Evolutionary conservation across 140 eudicot genomes (phyloP).

Genomic region (Stevia rebaudiana): DNA sequence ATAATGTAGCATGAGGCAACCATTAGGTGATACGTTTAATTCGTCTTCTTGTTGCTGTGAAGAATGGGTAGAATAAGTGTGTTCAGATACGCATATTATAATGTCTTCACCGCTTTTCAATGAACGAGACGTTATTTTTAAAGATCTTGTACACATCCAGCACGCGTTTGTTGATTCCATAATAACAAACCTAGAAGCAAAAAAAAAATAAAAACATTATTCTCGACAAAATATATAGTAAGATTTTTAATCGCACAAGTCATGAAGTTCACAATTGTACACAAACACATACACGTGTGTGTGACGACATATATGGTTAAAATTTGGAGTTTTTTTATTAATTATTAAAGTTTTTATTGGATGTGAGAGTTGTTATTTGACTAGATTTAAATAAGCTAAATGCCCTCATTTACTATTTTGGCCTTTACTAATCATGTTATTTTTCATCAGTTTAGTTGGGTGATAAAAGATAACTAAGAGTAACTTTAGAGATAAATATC

Average conservation of each 20-base stretch:
- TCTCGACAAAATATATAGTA: slow-evolving; percentile 1
- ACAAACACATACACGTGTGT: too few relatives aligned
- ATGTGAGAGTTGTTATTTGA: not conserved
- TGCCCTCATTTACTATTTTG: slow-evolving; percentile 4
- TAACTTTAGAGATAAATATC: not conserved
- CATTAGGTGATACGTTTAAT: slow-evolving; percentile 26
- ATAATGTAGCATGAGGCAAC: slow-evolving; percentile 55
- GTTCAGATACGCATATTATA: slow-evolving; percentile 46
- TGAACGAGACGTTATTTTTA: slow-evolving; percentile 38
- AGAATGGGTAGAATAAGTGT: slow-evolving; percentile 17
- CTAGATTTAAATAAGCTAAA: slow-evolving; percentile 3
- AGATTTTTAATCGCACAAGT: too few relatives aligned
- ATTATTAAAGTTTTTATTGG: too few relatives aligned
- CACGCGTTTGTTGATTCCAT: slow-evolving; percentile 32
- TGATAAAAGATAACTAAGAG: not conserved
- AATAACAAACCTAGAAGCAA: slow-evolving; percentile 41
- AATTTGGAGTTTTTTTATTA: too few relatives aligned
- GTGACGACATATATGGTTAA: not conserved
- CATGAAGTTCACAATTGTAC: too few relatives aligned
- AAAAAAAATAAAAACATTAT: slow-evolving; percentile 8
- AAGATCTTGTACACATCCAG: slow-evolving; percentile 41
- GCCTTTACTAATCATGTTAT: not conserved
- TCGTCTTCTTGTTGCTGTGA: slow-evolving; percentile 22
- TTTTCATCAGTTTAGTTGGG: not conserved
- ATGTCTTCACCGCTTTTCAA: slow-evolving; percentile 24